These are phyloP conservation scores for Carallia pectinifolia DNA, from an alignment of 345 rosid genomes.

Conservation along the genomic window DNA sequence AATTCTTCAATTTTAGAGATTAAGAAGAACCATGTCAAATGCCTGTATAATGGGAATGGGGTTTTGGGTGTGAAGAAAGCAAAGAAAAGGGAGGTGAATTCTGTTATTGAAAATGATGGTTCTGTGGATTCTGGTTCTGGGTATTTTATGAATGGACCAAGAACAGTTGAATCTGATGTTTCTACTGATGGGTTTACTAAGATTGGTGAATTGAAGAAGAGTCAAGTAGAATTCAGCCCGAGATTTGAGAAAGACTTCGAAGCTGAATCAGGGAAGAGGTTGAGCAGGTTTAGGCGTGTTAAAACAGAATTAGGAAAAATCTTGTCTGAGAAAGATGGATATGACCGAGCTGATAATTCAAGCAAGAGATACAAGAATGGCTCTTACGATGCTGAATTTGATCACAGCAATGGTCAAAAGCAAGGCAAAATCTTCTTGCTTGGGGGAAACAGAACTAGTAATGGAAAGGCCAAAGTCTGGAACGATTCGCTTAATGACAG, in stretches of 20 bases:
- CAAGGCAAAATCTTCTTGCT: slow-evolving; percentile 27
- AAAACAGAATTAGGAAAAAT: slow-evolving; percentile 30
- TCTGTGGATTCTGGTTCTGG: slow-evolving; percentile 73
- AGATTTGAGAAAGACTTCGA: slow-evolving; percentile 36
- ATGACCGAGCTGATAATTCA: slow-evolving; percentile 33
- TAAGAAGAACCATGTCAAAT: slow-evolving; percentile 40
- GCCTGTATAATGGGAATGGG: slow-evolving; percentile 30
- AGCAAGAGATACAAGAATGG: slow-evolving; percentile 42
- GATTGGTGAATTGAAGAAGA: slow-evolving; percentile 39
- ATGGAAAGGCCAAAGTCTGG: slow-evolving; percentile 32
- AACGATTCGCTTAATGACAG: slow-evolving; percentile 47
- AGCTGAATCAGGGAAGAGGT: slow-evolving; percentile 36
- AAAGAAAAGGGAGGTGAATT: slow-evolving; percentile 28
- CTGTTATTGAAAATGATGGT: slow-evolving; percentile 27
- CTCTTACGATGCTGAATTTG: slow-evolving; percentile 25
- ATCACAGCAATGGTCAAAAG: slow-evolving; percentile 31
- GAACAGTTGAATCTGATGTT: slow-evolving; percentile 52
- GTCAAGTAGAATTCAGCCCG: slow-evolving; percentile 30
- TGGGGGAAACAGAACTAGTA: slow-evolving; percentile 31
- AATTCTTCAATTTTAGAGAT: slow-evolving; percentile 64
- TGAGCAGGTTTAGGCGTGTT: slow-evolving; percentile 37
- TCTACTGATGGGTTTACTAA: slow-evolving; percentile 46
- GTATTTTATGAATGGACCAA: slow-evolving; percentile 63
- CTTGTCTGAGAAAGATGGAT: slow-evolving; percentile 18
- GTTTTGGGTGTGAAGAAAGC: slow-evolving; percentile 30